phyloP scores from a whole-genome alignment of 352 stramenopile genomes.

The Hyaloperonospora arabidopsidis region DNA sequence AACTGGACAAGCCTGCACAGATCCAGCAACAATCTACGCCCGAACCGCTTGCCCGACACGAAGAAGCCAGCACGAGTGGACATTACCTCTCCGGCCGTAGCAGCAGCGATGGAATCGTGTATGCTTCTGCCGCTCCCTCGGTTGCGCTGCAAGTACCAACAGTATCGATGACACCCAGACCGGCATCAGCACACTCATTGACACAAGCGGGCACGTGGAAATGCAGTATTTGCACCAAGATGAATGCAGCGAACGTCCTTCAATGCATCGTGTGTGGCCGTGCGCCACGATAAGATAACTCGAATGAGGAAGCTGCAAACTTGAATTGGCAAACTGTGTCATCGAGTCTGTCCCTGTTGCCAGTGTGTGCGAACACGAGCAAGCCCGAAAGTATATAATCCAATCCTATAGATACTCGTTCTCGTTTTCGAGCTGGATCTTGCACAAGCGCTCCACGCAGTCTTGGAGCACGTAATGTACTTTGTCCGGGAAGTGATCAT shows the following conservation, averaged over 20 bases:
- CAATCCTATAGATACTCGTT: conserved; percentile 14
- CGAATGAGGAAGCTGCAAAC: background rate
- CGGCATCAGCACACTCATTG: conserved; percentile 5
- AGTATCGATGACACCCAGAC: background rate
- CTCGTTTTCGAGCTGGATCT: conserved; percentile 24
- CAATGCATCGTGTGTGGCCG: conserved; percentile 73
- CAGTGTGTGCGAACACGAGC: background rate
- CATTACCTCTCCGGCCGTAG: conserved; percentile 19
- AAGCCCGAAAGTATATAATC: conserved; percentile 14
- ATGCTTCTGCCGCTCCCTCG: background rate
- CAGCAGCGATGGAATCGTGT: conserved; percentile 9
- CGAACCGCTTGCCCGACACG: conserved; percentile 3
- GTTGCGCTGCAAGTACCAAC: conserved; percentile 1
- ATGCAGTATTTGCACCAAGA: conserved; percentile 70
- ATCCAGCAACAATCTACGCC: conserved; percentile 10
- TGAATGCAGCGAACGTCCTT: conserved; percentile 33
- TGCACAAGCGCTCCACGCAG: conserved; percentile 52
- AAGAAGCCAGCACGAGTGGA: conserved; percentile 11
- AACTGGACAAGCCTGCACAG: conserved; percentile 11
- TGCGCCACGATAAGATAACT: conserved; percentile 24
- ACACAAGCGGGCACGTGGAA: conserved; percentile 35
- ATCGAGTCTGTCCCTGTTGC: conserved; percentile 2
- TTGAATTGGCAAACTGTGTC: conserved; percentile 4
- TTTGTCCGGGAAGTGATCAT: conserved; percentile 86
- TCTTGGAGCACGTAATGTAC: conserved; percentile 82